Base-by-base conservation (phyloP, 208 protist genomes). In the Leishmania amazonensis region DNA sequence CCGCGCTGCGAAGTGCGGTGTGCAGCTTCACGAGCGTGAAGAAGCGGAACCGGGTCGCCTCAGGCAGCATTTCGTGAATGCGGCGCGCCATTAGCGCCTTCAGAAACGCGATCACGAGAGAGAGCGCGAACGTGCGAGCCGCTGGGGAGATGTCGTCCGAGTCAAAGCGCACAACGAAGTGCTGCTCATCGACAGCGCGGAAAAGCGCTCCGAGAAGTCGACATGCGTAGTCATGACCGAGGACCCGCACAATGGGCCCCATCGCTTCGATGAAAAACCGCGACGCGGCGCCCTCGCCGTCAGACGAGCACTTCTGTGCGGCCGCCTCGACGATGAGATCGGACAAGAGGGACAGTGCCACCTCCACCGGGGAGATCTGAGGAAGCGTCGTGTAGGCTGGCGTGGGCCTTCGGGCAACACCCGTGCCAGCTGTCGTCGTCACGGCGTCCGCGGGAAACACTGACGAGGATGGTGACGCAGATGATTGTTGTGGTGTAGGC, bases 221-320 rank as follows among this genome's bases (percentile, higher is more conserved):
- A 21, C 83, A 75, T 38, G 85, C 89, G 81, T 91, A 90, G 45
- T 82, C 57, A 9, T 67, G 75, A 15, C 83, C 90, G 19, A 96
- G 65, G 28, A 47, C 70, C 35, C 54, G 40, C 60, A 81, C 80
- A n/a, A 96, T 81, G 11, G 90, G 85, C 38, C 76, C 85, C 68
- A 96, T 79, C 21, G 83, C 82, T 42, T 88, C 84, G 31, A 90
- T 75, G 76, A 95, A 93, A 78, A 89, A 94, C 35, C 89, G 81
- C 42, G 87, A 86, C 49, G 93, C 93, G 31, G 93, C 89, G 4
- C 93, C 93, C 84, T 96, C 93, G 38, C 90, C 90, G 76, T 93
- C 68, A 31, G 87, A 72, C 2, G 79, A 62, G 74, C 85, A 95
- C 81, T 90, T 84, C 21, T 54, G 73, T 54, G 87, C 87, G 35